These are phyloP conservation scores for Paramecium sexaurelia DNA, from an alignment of 73 alveolate species.

Conservation along the genomic window DNA sequence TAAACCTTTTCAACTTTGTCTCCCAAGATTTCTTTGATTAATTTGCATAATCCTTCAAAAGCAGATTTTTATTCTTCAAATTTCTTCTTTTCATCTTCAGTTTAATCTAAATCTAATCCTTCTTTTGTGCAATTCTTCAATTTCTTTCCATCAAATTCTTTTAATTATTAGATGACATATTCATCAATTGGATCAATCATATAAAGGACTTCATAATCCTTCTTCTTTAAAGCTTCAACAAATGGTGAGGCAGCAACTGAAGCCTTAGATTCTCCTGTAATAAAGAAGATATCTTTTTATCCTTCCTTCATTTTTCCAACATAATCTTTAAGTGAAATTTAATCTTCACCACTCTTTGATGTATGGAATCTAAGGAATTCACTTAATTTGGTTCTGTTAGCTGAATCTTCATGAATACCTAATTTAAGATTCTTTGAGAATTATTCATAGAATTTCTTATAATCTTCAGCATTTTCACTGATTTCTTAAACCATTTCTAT, in stretches of 20 bases:
- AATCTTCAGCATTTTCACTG: constrained; percentile 98
- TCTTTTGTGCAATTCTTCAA: constrained; percentile 97
- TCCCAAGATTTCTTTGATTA: constrained; percentile 98
- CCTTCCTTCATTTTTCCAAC: constrained; percentile 99
- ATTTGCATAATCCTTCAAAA: constrained; percentile 98
- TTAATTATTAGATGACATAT: constrained; percentile 97
- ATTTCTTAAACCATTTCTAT: constrained; percentile 98
- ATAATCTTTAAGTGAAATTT: constrained; percentile 97
- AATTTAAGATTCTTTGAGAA: constrained; percentile 98
- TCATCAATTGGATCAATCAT: constrained; percentile 99
- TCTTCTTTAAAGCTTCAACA: constrained; percentile 98
- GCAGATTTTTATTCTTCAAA: constrained; percentile 98
- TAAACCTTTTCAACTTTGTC: constrained; percentile 99
- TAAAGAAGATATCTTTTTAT: constrained; percentile 98
- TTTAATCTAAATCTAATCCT: constrained; percentile 96
- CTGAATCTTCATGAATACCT: constrained; percentile 99
- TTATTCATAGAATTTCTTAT: constrained; percentile 99
- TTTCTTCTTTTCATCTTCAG: constrained; percentile 96
- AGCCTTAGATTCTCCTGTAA: constrained; percentile 98
- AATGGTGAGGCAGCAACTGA: constrained; percentile 99
- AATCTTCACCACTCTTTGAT: constrained; percentile 98
- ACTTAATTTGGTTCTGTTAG: constrained; percentile 98
- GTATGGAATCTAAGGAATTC: constrained; percentile 97
- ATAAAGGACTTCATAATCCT: constrained; percentile 98
- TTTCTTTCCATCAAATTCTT: constrained; percentile 99